Evolutionary conservation across 2,329 filamentous ascomycete species (phyloP).

Genomic region (Neonectria neomacrospora): DNA sequence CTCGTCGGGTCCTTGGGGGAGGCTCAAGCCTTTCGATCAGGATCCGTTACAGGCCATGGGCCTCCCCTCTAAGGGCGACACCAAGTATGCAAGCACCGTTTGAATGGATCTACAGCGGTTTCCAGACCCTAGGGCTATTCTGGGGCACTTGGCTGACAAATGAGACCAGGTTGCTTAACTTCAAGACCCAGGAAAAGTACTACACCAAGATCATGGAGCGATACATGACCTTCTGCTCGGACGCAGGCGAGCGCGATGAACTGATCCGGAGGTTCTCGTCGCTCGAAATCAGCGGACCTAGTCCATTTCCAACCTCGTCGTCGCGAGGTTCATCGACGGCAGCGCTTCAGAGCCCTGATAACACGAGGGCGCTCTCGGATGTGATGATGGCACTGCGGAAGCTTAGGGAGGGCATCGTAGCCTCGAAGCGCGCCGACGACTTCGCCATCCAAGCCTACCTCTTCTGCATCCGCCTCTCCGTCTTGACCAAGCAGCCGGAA

Average conservation of each 20-base stretch:
- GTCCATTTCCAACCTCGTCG: conserved; percentile 15
- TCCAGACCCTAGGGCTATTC: neutral
- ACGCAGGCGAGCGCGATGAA: conserved; percentile 75
- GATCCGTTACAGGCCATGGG: conserved; percentile 86
- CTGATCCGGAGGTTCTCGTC: conserved; percentile 80
- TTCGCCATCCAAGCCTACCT: conserved; percentile 93
- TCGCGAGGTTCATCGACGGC: conserved; percentile 29
- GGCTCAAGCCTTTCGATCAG: conserved; percentile 77
- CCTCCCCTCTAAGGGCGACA: conserved; percentile 91
- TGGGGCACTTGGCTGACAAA: conserved; percentile 16
- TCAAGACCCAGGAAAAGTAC: conserved; percentile 84
- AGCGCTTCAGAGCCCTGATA: conserved; percentile 43
- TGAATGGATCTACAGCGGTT: too few species aligned
- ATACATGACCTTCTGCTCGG: conserved; percentile 89
- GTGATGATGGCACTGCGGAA: conserved; percentile 90
- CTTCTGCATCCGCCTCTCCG: conserved; percentile 86
- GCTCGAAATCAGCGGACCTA: conserved; percentile 52
- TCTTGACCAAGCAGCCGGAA: conserved; percentile 84
- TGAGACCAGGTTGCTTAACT: conserved; percentile 70
- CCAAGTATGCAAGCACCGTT: conserved; percentile 65
- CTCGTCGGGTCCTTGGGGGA: conserved; percentile 70
- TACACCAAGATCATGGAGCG: conserved; percentile 88
- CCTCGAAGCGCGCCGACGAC: conserved; percentile 76
- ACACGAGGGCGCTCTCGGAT: conserved; percentile 73
- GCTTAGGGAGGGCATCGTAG: conserved; percentile 88